phyloP scores from a whole-genome alignment of 1,284 basidiomycete species.

The Agroathelia rolfsii region DNA sequence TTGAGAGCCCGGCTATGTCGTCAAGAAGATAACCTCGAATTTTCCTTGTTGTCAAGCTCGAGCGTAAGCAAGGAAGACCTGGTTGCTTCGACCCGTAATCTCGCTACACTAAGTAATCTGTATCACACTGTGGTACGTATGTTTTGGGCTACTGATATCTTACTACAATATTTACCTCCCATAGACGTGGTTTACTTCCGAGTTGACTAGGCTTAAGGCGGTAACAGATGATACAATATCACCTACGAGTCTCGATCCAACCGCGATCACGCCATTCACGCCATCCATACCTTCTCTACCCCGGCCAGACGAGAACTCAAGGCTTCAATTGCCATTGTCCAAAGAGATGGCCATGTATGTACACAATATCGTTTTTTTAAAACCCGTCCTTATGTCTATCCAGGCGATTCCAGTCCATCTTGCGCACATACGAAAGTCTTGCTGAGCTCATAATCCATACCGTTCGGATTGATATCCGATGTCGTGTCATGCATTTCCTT shows the following conservation, averaged over 20 bases:
- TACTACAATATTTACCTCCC: not conserved
- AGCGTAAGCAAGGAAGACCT: constrained; percentile 60
- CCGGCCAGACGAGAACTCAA: constrained; percentile 38
- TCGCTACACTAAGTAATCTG: constrained; percentile 71
- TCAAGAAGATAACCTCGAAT: constrained; percentile 72
- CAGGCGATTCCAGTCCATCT: constrained; percentile 83
- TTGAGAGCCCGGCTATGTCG: constrained; percentile 49
- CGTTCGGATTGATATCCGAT: constrained; percentile 82
- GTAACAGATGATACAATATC: constrained; percentile 46
- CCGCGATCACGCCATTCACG: constrained; percentile 39
- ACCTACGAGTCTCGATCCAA: constrained; percentile 42
- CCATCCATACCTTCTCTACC: constrained; percentile 31
- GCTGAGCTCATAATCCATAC: constrained; percentile 83
- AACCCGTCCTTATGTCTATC: constrained; percentile 8
- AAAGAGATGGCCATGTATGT: constrained; percentile 80
- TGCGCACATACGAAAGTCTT: constrained; percentile 85
- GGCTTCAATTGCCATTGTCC: constrained; percentile 74
- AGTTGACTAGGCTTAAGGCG: constrained; percentile 57
- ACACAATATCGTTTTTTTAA: constrained; percentile 3
- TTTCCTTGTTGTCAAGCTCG: constrained; percentile 43
- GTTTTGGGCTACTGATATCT: constrained; percentile 1
- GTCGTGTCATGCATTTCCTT: constrained; percentile 77
- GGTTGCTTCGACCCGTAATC: constrained; percentile 66
- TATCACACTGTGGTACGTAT: constrained; percentile 77
- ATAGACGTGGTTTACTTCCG: constrained; percentile 75